Evolutionary conservation across 2,329 filamentous ascomycete genomes (phyloP).

Genomic region (Ascochyta lentis): DNA sequence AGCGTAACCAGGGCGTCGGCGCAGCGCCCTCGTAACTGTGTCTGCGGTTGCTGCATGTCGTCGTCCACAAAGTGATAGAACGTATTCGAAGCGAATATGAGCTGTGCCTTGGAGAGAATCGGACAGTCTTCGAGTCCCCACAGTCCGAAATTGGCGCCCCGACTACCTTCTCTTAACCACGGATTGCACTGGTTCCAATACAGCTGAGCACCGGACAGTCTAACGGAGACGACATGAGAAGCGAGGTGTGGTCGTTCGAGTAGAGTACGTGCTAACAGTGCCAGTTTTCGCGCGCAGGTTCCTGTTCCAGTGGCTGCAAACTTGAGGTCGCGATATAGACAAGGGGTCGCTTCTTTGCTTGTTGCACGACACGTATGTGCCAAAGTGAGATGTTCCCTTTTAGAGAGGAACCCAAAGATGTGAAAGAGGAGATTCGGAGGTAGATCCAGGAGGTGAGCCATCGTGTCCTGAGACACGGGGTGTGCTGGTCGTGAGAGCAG

Average conservation of each 20-base stretch:
- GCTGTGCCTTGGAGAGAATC: conserved; percentile 23
- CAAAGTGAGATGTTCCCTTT: conserved; percentile 21
- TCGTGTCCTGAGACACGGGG: not conserved
- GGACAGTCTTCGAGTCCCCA: conserved; percentile 32
- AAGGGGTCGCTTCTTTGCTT: conserved; percentile 22
- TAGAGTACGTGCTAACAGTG: conserved; percentile 30
- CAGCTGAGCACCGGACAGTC: conserved; percentile 21
- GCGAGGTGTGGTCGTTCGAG: conserved; percentile 27
- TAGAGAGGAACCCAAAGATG: conserved; percentile 25
- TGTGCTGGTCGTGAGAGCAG: not conserved
- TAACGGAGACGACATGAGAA: conserved; percentile 22
- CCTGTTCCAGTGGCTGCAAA: conserved; percentile 27
- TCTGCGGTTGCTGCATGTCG: conserved; percentile 29
- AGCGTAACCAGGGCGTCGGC: conserved; percentile 32
- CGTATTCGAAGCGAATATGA: conserved; percentile 28
- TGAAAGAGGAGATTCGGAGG: conserved; percentile 22
- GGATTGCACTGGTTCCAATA: conserved; percentile 32
- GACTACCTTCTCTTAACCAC: conserved; percentile 20
- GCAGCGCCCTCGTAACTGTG: conserved; percentile 26
- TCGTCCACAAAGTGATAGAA: conserved; percentile 33
- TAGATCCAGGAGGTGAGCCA: conserved; percentile 27
- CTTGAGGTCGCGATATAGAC: conserved; percentile 29
- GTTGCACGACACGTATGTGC: conserved; percentile 21
- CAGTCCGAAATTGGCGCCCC: conserved; percentile 15
- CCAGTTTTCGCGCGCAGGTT: conserved; percentile 27